phyloP scores from a whole-genome alignment of 2,329 filamentous ascomycete species.

The Aureobasidium mangrovei region DNA sequence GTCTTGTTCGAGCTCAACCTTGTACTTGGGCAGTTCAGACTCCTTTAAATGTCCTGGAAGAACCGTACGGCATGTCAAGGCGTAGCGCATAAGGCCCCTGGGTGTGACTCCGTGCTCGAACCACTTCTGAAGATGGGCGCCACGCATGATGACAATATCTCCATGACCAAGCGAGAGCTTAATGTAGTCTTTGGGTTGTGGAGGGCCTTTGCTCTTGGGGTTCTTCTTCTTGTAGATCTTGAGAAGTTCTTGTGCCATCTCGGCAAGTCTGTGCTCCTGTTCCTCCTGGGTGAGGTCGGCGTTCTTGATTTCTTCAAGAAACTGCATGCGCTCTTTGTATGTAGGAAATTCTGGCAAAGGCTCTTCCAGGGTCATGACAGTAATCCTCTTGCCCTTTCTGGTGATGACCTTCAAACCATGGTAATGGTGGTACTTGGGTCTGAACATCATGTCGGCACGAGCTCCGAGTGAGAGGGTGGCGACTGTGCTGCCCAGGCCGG shows the following conservation, averaged over 20 bases:
- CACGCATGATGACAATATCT: constrained; percentile 58
- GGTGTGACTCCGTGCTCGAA: constrained; percentile 53
- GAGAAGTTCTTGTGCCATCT: constrained; percentile 31
- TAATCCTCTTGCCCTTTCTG: constrained; percentile 7
- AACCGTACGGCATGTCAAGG: constrained; percentile 48
- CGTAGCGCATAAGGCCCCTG: constrained; percentile 45
- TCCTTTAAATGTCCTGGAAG: constrained; percentile 35
- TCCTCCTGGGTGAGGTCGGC: constrained; percentile 18
- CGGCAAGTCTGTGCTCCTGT: constrained; percentile 21
- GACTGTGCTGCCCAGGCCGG: constrained; percentile 52
- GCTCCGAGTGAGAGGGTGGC: constrained; percentile 53
- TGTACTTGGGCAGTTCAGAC: constrained; percentile 32
- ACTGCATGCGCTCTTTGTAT: constrained; percentile 28
- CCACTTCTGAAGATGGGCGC: constrained; percentile 47
- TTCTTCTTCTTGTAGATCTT: constrained; percentile 15
- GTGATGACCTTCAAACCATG: constrained; percentile 22
- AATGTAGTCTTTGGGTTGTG: constrained; percentile 25
- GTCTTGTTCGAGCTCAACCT: constrained; percentile 27
- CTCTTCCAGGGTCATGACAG: constrained; percentile 18
- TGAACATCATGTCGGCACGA: constrained; percentile 49
- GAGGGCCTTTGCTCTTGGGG: constrained; percentile 20
- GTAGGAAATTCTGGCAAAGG: constrained; percentile 23
- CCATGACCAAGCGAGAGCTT: constrained; percentile 49
- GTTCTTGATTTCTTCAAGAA: constrained; percentile 24
- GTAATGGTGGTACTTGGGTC: constrained; percentile 46